Evolutionary conservation across 139 green algal genomes (phyloP), one percentile per base, ranked within the genome.

Genomic region (Haematococcus sp.): DNA sequence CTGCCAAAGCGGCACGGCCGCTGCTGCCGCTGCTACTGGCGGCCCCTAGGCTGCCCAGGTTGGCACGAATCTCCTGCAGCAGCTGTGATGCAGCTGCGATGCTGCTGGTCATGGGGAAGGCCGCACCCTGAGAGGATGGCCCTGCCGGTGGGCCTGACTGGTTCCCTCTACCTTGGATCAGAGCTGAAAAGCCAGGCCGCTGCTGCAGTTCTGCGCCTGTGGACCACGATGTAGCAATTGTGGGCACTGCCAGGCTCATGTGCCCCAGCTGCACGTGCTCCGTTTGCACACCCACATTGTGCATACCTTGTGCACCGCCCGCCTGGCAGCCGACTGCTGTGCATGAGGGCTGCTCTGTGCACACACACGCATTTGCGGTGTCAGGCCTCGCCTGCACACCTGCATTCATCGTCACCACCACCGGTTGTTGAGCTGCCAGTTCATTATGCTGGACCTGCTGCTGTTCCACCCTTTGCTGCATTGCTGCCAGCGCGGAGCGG

Each of bases 41-140:
- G 40, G 7, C 40, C 7, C 40, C 40, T 11, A 49, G 40, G 40
- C 40, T 11, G 7, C 40, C 40, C 58, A 65, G 58, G 58, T 65
- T 65, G n/a, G 28, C n/a, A 3, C 58, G 58, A n/a, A 65, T 65
- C 11, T 65, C 58, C n/a, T 65, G 58, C 4, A 65, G 25, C 23
- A 65, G 25, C 58, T 65, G 58, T n/a, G 58, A 40, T 28, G 58
- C 58, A 2, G 58, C 28, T 19, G 58, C n/a, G 25, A 65, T 65
- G 58, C 58, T 65, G 40, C 40, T 49, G 58, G n/a, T 65, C 40
- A 49, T 49, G 40, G 40, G 40, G 40, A 49, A 49, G 7, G 58
- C 58, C n/a, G 7, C 58, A 40, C 58, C 25, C 58, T 40, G 23
- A 22, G 58, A 28, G 25, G 58, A 9, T 22, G 58, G 23, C 28